Conservation (phyloP, 2,329 filamentous ascomycete species). For the Allantophomopsis lycopodina region DNA sequence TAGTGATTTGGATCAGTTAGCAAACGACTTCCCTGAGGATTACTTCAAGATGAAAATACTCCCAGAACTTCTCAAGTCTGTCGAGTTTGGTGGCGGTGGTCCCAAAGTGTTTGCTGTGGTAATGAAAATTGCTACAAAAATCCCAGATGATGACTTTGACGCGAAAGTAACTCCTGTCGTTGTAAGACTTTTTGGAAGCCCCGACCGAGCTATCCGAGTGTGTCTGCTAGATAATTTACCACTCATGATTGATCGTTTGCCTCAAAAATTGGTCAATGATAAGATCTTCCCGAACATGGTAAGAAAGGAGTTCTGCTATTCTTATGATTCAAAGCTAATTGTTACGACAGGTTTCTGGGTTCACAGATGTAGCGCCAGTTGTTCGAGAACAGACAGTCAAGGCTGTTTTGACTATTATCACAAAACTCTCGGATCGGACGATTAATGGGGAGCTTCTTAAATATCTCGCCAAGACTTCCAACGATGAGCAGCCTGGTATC, state of each 20-base stretch:
- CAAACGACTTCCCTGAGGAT: slow-evolving; percentile 92
- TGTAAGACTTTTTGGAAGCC: slow-evolving; percentile 76
- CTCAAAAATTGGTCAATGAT: slow-evolving; percentile 83
- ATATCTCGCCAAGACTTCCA: slow-evolving; percentile 87
- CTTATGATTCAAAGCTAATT: background rate
- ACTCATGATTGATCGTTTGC: slow-evolving; percentile 78
- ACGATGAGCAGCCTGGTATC: slow-evolving; percentile 94
- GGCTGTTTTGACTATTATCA: slow-evolving; percentile 74
- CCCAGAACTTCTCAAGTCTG: slow-evolving; percentile 90
- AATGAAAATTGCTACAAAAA: slow-evolving; percentile 79
- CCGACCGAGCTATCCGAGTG: slow-evolving; percentile 83
- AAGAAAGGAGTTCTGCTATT: slow-evolving; percentile 10
- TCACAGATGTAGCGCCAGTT: slow-evolving; percentile 80
- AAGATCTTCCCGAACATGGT: slow-evolving; percentile 95
- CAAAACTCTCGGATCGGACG: slow-evolving; percentile 80
- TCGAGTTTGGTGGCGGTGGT: slow-evolving; percentile 95
- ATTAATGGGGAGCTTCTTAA: slow-evolving; percentile 88
- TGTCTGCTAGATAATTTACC: slow-evolving; percentile 82
- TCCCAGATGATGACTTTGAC: slow-evolving; percentile 84
- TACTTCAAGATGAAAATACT: slow-evolving; percentile 97
- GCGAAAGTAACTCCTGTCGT: slow-evolving; percentile 72
- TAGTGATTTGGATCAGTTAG: slow-evolving; percentile 67
- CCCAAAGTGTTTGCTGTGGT: slow-evolving; percentile 81
- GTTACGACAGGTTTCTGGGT: slow-evolving; percentile 62
- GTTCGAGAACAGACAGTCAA: slow-evolving; percentile 95